Conservation (phyloP, 345 rosid species). For the Aquilaria malaccensis region DNA sequence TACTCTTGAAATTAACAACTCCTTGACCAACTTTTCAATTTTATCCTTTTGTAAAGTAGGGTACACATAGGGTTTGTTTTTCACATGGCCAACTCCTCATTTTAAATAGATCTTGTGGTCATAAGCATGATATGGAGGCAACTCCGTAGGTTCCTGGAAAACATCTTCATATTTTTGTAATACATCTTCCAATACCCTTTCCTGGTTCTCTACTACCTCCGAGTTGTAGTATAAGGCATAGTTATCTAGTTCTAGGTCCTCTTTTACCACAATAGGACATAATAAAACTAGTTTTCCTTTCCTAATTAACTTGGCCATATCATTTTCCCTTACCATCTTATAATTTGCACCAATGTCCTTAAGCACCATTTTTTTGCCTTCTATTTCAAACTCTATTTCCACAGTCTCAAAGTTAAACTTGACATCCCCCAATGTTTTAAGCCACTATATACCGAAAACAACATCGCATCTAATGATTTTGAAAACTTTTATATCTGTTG, state of each 20-base stretch:
- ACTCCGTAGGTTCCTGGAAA: not conserved
- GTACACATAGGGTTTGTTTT: not conserved
- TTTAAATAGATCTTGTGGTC: not conserved
- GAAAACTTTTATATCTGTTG: no score
- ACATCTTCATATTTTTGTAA: no score
- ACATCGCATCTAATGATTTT: not conserved
- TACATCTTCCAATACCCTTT: not conserved
- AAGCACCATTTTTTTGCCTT: not conserved
- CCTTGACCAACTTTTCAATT: not conserved
- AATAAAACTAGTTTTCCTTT: no score
- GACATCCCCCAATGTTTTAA: not conserved
- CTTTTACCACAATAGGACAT: no score
- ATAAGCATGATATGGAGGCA: not conserved
- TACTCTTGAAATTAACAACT: not conserved
- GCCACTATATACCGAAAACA: not conserved
- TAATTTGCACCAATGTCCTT: not conserved
- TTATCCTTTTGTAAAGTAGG: not conserved
- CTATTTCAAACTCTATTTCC: not conserved
- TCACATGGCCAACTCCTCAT: not conserved
- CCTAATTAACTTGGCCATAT: no score
- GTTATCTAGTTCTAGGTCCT: no score
- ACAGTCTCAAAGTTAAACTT: no score
- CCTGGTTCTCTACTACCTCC: no score
- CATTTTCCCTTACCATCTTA: no score
- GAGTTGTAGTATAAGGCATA: no score